Base-by-base conservation (phyloP, 768 basidiomycete species). In the Termitomyces sp. region DNA sequence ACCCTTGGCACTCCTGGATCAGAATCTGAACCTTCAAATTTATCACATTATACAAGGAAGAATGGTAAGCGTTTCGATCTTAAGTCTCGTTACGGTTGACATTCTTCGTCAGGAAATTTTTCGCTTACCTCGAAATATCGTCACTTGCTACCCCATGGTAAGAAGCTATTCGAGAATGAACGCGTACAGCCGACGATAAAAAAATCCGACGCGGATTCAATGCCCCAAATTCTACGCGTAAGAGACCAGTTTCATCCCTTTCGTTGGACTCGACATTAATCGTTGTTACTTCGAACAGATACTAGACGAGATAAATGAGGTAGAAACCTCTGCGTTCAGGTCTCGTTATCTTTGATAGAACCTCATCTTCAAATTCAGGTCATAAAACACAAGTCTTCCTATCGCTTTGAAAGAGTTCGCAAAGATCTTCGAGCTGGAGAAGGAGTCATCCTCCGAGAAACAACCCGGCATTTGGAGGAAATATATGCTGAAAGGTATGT, bases 221-320 rank as follows among this genome's bases (percentile, higher is more conserved):
- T 63, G 42, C 49, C 55, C 23, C 53, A 53, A 41, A 82, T 85
- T 53, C 67, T 77, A 35, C 71, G 76, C 55, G 83, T 81, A 60
- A 68, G 70, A 57, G 12, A 21, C 3, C 7, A 19, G 30, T 21
- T 37, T 11, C 51, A 6, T 21, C 19, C 7, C 17, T 54, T 26
- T 42, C 38, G 33, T 38, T 28, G 10, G 21, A 33, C 40, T 43
- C 14, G 23, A 21, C 44, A 37, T 48, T 21, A 30, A 46, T 41
- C 33, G 55, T 47, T 50, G 37, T 54, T 17, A 37, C 51, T 31
- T 37, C 23, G 38, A 40, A 38, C 47, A 85, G 83, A 70, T 80
- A 52, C 68, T 86, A 52, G 67, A 73, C 31, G 73, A 82, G 59
- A 78, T 86, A 15, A 75, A 79, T 50, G 64, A 78, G 63, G 83